Base-by-base conservation (phyloP, 1,284 basidiomycete species). In the Irpex lacteus region DNA sequence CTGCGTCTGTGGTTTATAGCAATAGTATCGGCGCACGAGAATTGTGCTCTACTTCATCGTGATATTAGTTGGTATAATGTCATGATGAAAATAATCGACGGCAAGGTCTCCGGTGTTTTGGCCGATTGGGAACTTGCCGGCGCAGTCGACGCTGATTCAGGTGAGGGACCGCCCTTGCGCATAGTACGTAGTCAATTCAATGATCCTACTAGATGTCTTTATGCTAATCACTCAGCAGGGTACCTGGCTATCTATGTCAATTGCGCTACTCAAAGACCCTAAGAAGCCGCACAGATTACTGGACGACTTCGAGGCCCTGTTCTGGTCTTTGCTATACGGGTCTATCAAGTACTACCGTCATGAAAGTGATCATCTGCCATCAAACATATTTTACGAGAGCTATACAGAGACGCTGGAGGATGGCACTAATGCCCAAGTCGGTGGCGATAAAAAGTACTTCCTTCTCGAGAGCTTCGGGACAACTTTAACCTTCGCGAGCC, bases 91-190 rank as follows among this genome's bases (percentile, higher is more conserved):
- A 36, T 55, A 11, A 52, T 37, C 19, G 55, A 26, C 9, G 21
- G 37, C 21, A 57, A 26, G 21, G 18, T 57, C 37, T 5, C 26
- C 37, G 61, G 61, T 2, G 21, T 63, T 13, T 32, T 63, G 44
- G 58, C 49, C 26, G 61, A 63, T 44, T 63, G 61, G 61, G 56
- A 63, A n/a, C 19, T 40, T 13, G 18, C 53, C 5, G 61, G 61
- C 7, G 15, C 53, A 13, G 18, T 15, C 19, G 53, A 57, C 4
- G 18, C 32, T 1, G 32, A 57, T 7, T 36, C 32, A 9, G 1
- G 19, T 36, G 32, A 62, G 9, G 8, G 54, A 5, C n/a, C 9
- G 50, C 50, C 8, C 8, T 15, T 9, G 18, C 50, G 18, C 21
- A 53, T 9, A 18, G 50, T 53, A 9, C 50, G 18, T 15, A 26